phyloP scores from a whole-genome alignment of 192 early-diverging fungal genomes.

The Linnemannia hyalina region DNA sequence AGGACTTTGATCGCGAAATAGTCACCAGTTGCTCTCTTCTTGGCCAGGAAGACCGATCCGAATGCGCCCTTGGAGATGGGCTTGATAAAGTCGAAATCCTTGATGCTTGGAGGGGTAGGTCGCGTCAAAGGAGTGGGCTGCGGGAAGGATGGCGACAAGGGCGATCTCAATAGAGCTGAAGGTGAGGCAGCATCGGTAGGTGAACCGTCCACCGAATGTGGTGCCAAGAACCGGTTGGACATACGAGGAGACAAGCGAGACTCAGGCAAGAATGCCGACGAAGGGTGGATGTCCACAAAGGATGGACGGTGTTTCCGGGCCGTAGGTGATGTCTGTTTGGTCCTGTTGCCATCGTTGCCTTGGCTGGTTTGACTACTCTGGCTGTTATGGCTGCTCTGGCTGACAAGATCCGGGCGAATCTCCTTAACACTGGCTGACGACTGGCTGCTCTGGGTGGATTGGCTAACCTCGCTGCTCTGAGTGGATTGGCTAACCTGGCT shows the following conservation, averaged over 20 bases:
- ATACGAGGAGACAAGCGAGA: conserved; percentile 32
- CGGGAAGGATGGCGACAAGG: conserved; percentile 52
- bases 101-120: conserved; percentile 79
- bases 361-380: conserved; percentile 12
- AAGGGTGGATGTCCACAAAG: conserved; percentile 51
- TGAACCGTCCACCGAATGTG: conserved; percentile 50
- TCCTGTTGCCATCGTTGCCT: conserved; percentile 8
- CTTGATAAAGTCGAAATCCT: conserved; percentile 93
- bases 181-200: conserved; percentile 37
- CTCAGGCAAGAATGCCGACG: conserved; percentile 43
- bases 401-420: neutral
- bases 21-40: conserved; percentile 86
- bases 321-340: neutral
- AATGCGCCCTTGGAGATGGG: conserved; percentile 93
- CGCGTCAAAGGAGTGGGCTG: conserved; percentile 59
- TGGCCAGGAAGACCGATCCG: conserved; percentile 88
- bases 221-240: conserved; percentile 33
- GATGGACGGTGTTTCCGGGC: conserved; percentile 46
- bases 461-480: neutral
- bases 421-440: neutral
- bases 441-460: conserved; percentile 2
- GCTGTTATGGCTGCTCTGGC: conserved; percentile 17
- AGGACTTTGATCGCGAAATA: conserved; percentile 92
- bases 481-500: neutral
- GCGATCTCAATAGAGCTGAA: conserved; percentile 48